A percentile compares a stretch with the other conserved stretches of the same genome.
Conservation (phyloP, 2,329 filamentous ascomycete species). For the Cadophora malorum region DNA sequence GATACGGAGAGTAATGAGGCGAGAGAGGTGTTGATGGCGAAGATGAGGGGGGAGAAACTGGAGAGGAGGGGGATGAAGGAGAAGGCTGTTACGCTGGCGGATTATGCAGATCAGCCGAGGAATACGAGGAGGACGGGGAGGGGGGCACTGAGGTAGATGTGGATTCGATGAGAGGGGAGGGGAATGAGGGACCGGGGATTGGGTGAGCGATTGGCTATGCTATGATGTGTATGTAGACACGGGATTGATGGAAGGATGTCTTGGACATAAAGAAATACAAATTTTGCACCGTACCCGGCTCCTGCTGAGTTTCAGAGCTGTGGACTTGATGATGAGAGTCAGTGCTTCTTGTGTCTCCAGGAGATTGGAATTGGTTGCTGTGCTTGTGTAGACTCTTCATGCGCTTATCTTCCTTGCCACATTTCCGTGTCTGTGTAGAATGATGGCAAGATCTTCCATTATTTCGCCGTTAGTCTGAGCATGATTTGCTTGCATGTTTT, state of each 20-base stretch:
- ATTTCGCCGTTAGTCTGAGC: not conserved
- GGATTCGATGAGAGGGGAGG: not conserved
- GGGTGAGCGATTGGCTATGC: not conserved
- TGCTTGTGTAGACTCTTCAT: not conserved
- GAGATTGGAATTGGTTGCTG: not conserved
- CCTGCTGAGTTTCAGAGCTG: not conserved
- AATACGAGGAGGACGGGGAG: slow-evolving; percentile 22
- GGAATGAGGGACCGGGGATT: not conserved
- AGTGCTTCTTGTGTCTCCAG: not conserved
- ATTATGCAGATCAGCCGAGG: slow-evolving; percentile 18
- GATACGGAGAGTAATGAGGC: slow-evolving; percentile 43
- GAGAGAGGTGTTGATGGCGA: slow-evolving; percentile 41
- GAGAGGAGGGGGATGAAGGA: slow-evolving; percentile 34
- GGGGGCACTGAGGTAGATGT: not conserved
- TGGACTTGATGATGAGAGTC: not conserved
- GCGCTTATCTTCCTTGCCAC: not conserved
- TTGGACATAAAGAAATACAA: slow-evolving; percentile 4
- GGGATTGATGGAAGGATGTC: not conserved
- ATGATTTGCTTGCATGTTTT: not conserved
- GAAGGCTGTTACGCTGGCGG: slow-evolving; percentile 27
- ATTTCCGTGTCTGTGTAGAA: not conserved
- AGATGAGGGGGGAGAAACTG: slow-evolving; percentile 43
- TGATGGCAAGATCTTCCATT: not conserved
- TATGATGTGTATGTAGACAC: not conserved
- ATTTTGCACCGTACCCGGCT: not conserved